Conservation (phyloP, 352 stramenopile species). For the Thalassiosira mediterranea region DNA sequence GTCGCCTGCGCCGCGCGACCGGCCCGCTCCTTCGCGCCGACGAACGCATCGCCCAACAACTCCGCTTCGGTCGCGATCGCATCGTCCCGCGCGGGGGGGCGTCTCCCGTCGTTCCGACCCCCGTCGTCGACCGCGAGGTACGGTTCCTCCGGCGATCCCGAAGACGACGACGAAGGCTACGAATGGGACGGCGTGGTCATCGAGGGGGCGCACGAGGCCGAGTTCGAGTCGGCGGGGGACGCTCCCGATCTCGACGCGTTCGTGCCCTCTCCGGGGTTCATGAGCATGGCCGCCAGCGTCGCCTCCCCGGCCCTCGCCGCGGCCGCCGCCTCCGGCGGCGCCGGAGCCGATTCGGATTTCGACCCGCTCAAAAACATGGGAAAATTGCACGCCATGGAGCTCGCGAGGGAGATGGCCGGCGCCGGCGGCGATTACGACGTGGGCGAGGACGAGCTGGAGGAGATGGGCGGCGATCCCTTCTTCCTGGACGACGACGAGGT, state of each 20-base stretch:
- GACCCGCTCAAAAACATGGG: conserved; percentile 29
- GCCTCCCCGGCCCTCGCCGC: conserved; percentile 18
- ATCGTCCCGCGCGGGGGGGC: too few species aligned
- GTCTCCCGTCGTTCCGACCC: too few species aligned
- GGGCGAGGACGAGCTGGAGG: conserved; percentile 36
- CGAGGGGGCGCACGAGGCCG: conserved; percentile 37
- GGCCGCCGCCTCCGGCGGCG: background rate
- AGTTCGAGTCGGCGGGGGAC: conserved; percentile 26
- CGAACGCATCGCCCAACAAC: too few species aligned
- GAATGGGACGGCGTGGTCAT: conserved; percentile 37
- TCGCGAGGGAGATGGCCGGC: background rate
- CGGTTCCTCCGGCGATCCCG: background rate
- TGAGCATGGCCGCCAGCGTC: conserved; percentile 31
- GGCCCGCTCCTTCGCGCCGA: too few species aligned
- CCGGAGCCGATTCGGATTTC: background rate
- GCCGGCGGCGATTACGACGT: too few species aligned
- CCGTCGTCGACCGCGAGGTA: background rate
- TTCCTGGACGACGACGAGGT: conserved; percentile 44
- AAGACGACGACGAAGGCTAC: conserved; percentile 2
- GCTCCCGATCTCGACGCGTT: conserved; percentile 18
- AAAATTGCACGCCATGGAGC: conserved; percentile 16
- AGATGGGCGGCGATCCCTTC: conserved; percentile 55
- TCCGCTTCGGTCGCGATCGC: too few species aligned
- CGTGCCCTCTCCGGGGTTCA: conserved; percentile 36
- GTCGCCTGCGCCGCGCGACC: too few species aligned